These are phyloP conservation scores for Cylindrotheca closterium DNA, from an alignment of 108 stramenopile species.

Conservation along the genomic window DNA sequence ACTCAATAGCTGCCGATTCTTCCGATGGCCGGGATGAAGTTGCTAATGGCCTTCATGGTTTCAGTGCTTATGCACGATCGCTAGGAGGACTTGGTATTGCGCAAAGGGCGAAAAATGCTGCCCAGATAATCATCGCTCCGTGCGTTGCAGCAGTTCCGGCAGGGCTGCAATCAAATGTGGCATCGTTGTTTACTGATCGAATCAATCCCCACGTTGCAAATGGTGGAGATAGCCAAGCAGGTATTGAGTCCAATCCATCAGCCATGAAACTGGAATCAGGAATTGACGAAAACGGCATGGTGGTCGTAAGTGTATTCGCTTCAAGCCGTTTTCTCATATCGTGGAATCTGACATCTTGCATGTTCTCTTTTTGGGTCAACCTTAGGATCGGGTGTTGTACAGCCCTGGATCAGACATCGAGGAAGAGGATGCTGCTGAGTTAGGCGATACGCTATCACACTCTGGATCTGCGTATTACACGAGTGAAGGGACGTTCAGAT, in stretches of 20 bases:
- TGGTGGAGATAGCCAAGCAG: neutral
- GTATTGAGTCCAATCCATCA: neutral
- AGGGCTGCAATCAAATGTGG: constrained; percentile 1
- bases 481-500: constrained; percentile 18
- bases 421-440: constrained; percentile 39
- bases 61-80: constrained; percentile 4
- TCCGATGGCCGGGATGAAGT: neutral
- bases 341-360: neutral
- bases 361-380: too few species aligned
- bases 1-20: neutral
- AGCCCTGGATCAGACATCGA: constrained; percentile 62
- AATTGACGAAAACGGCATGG: neutral
- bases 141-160: constrained; percentile 49
- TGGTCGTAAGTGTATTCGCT: neutral
- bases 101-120: constrained; percentile 66
- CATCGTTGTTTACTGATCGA: neutral
- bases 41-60: constrained; percentile 2
- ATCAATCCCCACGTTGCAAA: neutral
- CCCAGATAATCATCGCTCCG: constrained; percentile 81
- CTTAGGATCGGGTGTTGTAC: constrained; percentile 14
- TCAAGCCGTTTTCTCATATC: neutral
- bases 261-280: constrained; percentile 2
- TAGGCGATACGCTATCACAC: neutral
- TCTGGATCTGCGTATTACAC: constrained; percentile 5
- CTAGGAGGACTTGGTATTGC: constrained; percentile 41